These are phyloP conservation scores for Colletotrichum chlorophyti DNA, from an alignment of 2,329 filamentous ascomycete species.

Conservation along the genomic window DNA sequence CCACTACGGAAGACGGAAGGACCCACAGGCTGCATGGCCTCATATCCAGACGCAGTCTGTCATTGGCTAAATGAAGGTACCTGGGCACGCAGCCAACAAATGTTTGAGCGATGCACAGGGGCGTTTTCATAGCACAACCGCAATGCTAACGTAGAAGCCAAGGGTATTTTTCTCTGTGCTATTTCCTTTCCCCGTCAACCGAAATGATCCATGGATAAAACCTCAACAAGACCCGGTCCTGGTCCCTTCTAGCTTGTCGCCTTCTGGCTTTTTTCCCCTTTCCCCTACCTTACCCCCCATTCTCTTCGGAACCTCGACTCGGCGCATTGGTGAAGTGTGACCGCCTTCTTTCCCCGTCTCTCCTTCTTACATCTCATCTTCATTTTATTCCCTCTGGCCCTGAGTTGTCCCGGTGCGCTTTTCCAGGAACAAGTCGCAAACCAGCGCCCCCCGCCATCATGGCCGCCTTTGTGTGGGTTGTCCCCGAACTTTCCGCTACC, in stretches of 20 bases:
- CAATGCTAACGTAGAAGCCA: slow-evolving; percentile 1
- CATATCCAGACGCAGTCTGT: slow-evolving; percentile 7
- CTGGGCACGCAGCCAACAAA: neutral
- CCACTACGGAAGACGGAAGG: slow-evolving; percentile 24
- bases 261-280: slow-evolving; percentile 12
- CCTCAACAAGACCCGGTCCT: slow-evolving; percentile 29
- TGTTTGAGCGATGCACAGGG: slow-evolving; percentile 11
- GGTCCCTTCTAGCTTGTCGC: slow-evolving; percentile 17
- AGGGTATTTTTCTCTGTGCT: slow-evolving; percentile 13
- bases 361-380: slow-evolving; percentile 13
- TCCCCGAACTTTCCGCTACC: neutral
- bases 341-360: neutral
- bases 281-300: neutral
- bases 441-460: slow-evolving; percentile 20
- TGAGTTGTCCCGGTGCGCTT: neutral
- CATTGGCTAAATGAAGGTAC: slow-evolving; percentile 8
- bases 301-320: too few relatives aligned
- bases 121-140: slow-evolving; percentile 21
- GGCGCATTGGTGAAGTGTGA: slow-evolving; percentile 15
- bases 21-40: slow-evolving; percentile 19
- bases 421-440: slow-evolving; percentile 7
- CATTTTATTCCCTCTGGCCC: neutral
- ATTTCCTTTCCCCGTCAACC: slow-evolving; percentile 29
- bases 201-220: slow-evolving; percentile 33
- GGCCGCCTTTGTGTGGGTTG: slow-evolving; percentile 24